These are phyloP conservation scores for Pythium utonaiense DNA, from an alignment of 352 stramenopile genomes.

Conservation along the genomic window DNA sequence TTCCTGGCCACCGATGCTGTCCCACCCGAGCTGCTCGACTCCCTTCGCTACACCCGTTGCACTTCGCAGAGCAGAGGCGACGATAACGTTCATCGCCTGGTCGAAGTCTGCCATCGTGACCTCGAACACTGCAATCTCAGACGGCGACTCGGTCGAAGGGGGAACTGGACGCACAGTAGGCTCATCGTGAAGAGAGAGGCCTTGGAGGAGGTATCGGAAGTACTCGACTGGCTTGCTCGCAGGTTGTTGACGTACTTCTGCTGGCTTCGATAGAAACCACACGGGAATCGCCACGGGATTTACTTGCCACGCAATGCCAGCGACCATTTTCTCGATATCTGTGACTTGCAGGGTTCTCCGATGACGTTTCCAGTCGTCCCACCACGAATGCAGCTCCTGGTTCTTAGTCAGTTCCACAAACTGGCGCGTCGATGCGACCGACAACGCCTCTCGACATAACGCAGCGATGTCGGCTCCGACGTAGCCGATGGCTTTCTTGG, in stretches of 20 bases:
- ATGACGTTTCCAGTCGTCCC: conserved; percentile 49
- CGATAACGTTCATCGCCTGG: conserved; percentile 62
- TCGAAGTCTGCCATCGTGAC: conserved; percentile 76
- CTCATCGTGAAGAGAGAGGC: not conserved
- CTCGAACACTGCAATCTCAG: conserved; percentile 27
- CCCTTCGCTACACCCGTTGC: conserved; percentile 56
- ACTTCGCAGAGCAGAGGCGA: conserved; percentile 62
- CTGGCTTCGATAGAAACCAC: conserved; percentile 55
- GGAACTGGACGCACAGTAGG: not conserved
- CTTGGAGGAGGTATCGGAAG: conserved; percentile 45
- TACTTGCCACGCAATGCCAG: conserved; percentile 51
- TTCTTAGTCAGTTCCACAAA: conserved; percentile 53
- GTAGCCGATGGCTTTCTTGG: conserved; percentile 58
- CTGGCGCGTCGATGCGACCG: conserved; percentile 57
- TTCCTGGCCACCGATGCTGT: conserved; percentile 71
- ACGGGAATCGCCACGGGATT: conserved; percentile 61
- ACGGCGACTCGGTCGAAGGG: not conserved
- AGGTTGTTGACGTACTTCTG: not conserved
- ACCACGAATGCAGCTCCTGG: conserved; percentile 54
- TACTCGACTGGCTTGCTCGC: conserved; percentile 26
- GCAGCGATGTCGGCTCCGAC: conserved; percentile 80
- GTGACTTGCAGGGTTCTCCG: conserved; percentile 35
- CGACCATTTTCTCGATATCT: conserved; percentile 39
- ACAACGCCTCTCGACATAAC: conserved; percentile 69
- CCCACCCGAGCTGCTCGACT: conserved; percentile 60